Conservation (phyloP, 1,139 yeast species). For the Kurtzmaniella quercitrusa region DNA sequence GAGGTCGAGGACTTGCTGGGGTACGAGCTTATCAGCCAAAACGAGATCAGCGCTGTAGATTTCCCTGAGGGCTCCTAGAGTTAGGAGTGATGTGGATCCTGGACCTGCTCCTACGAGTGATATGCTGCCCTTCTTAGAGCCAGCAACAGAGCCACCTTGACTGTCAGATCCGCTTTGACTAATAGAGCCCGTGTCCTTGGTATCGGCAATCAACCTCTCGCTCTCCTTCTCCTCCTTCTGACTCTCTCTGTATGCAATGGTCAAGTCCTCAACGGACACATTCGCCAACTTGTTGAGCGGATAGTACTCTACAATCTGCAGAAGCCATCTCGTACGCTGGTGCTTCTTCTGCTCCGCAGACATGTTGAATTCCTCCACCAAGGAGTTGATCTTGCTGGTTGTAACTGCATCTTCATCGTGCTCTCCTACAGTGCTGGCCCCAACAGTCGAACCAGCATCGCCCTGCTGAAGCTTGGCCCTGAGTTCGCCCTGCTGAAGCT, state of each 20-base stretch:
- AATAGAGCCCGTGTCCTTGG: no score
- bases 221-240: constrained; percentile 3
- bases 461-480: constrained; percentile 53
- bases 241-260: constrained; percentile 28
- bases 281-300: constrained; percentile 65
- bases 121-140: constrained; percentile 46
- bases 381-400: constrained; percentile 51
- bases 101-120: constrained; percentile 94
- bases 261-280: constrained; percentile 54
- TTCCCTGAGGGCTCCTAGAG: constrained; percentile 80
- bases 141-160: background rate
- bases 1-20: constrained; percentile 76
- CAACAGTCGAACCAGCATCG: constrained; percentile 32
- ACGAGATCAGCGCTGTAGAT: constrained; percentile 80
- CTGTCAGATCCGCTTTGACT: background rate
- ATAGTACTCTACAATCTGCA: constrained; percentile 87
- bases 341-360: constrained; percentile 47
- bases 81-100: constrained; percentile 77
- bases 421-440: constrained; percentile 38
- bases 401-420: constrained; percentile 71
- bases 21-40: constrained; percentile 89
- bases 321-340: constrained; percentile 76
- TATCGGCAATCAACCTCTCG: background rate
- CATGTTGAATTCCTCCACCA: constrained; percentile 60
- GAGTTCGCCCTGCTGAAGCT: constrained; percentile 60